These are phyloP conservation scores for Phytopythium chamaehyphon DNA, from an alignment of 352 stramenopile genomes.

Conservation along the genomic window DNA sequence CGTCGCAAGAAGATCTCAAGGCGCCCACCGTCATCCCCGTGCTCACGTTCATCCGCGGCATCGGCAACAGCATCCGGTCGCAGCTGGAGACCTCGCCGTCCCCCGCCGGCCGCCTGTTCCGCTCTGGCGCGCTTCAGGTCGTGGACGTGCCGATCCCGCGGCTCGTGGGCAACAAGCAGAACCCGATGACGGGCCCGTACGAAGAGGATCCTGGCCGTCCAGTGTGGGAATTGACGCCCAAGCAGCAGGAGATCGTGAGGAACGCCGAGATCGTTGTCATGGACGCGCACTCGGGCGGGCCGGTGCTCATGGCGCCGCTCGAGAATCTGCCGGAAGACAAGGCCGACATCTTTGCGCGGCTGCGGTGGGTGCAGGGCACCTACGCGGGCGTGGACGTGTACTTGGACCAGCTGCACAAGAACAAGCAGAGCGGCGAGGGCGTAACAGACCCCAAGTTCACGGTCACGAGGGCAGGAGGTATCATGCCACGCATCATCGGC, in stretches of 20 bases:
- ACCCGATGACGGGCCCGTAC: constrained; percentile 18
- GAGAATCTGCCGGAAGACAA: constrained; percentile 28
- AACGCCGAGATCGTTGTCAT: constrained; percentile 29
- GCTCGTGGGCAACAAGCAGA: constrained; percentile 31
- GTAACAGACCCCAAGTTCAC: constrained; percentile 20
- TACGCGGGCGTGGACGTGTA: constrained; percentile 37
- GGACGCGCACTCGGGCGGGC: constrained; percentile 18
- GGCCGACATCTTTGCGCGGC: constrained; percentile 17
- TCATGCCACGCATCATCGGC: constrained; percentile 37
- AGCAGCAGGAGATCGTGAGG: constrained; percentile 23
- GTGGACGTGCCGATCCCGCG: constrained; percentile 26
- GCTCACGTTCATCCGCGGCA: constrained; percentile 22
- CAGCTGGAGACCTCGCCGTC: constrained; percentile 16
- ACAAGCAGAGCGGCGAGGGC: constrained; percentile 1
- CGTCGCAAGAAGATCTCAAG: constrained; percentile 4
- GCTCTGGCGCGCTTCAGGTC: constrained; percentile 22
- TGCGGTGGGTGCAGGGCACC: constrained; percentile 39
- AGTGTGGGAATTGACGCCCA: constrained; percentile 16
- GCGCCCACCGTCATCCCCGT: constrained; percentile 12
- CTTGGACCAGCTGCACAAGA: constrained; percentile 8
- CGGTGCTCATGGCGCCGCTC: constrained; percentile 25
- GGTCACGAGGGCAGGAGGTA: constrained; percentile 31
- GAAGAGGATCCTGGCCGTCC: constrained; percentile 23
- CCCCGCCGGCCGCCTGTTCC: constrained; percentile 18
- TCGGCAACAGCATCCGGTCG: constrained; percentile 25